Evolutionary conservation across 495 filamentous ascomycete species (phyloP).

Genomic region (Lasiosphaeria hispida): DNA sequence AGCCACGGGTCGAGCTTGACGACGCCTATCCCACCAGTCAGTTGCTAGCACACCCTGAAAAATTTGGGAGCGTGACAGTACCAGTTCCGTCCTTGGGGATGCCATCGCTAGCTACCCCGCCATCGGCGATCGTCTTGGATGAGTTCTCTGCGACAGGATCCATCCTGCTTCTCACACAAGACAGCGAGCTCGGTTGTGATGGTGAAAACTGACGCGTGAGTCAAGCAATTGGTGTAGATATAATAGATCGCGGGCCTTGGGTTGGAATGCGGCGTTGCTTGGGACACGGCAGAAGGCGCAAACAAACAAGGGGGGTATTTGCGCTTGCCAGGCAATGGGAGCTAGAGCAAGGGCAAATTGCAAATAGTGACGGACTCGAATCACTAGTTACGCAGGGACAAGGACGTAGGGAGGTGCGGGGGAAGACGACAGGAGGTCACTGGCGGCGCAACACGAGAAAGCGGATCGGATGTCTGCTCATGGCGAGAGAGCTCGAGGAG

Average conservation of each 20-base stretch:
- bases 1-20: constrained; percentile 87
- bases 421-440: too few species aligned
- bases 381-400: too few species aligned
- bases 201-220: too few species aligned
- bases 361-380: too few species aligned
- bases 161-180: constrained; percentile 24
- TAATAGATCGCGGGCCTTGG: too few species aligned
- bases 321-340: background rate
- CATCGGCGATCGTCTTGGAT: constrained; percentile 36
- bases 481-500: constrained; percentile 1
- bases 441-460: background rate
- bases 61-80: constrained; percentile 17
- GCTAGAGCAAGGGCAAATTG: too few species aligned
- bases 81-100: constrained; percentile 50
- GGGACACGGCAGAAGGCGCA: constrained; percentile 2
- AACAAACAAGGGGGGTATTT: constrained; percentile 1
- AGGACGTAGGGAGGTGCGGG: too few species aligned
- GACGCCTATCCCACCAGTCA: constrained; percentile 59
- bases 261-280: constrained; percentile 5
- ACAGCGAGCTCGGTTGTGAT: too few species aligned
- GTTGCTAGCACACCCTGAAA: constrained; percentile 2
- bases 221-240: background rate
- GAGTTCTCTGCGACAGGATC: constrained; percentile 35
- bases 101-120: constrained; percentile 30
- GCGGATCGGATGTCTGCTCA: constrained; percentile 11